These are phyloP conservation scores for Solanum tarijense DNA, from an alignment of 257 asterid genomes.

Conservation along the genomic window DNA sequence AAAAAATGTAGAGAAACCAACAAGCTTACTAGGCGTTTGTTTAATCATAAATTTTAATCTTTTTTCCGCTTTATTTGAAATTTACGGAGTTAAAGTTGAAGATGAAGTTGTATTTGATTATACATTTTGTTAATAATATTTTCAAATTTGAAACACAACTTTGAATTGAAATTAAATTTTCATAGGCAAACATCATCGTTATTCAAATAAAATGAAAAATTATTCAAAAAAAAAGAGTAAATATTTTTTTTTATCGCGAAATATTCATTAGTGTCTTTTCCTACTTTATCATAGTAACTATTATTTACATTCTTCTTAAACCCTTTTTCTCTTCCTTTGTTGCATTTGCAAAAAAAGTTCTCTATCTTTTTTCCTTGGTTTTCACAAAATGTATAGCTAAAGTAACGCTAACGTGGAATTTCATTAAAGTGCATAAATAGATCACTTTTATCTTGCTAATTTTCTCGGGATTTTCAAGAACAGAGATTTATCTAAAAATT, in stretches of 20 bases:
- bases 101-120: neutral
- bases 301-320: slow-evolving; percentile 1
- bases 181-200: too few relatives aligned
- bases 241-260: neutral
- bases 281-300: neutral
- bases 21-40: too few relatives aligned
- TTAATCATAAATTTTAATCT: neutral
- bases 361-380: slow-evolving; percentile 25
- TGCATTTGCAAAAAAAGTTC: slow-evolving; percentile 21
- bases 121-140: neutral
- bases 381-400: slow-evolving; percentile 50
- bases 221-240: neutral
- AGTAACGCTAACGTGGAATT: slow-evolving; percentile 33
- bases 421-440: neutral
- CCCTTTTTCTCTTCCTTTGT: slow-evolving; percentile 11
- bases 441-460: neutral
- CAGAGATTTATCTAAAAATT: neutral
- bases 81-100: neutral
- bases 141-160: neutral
- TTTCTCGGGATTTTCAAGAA: slow-evolving; percentile 39
- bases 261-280: neutral
- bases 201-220: neutral
- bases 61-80: neutral
- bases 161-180: too few relatives aligned
- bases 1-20: neutral